Base-by-base conservation (phyloP, 306 rosid species). In the Psophocarpus tetragonolobus region DNA sequence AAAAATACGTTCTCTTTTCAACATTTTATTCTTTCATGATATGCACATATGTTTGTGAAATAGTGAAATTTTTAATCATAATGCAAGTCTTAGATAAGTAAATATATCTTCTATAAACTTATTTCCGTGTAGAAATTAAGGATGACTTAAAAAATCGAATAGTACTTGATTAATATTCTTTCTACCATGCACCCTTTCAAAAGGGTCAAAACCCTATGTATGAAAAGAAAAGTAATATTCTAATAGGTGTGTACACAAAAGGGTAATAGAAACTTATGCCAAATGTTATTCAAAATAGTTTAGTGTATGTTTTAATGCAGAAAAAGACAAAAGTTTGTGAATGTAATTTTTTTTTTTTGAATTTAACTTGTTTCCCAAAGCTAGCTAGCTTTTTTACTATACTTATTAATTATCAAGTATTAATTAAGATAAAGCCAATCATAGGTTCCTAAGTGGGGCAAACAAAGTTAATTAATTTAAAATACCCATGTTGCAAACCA, bases 381-480 rank as follows among this genome's bases (percentile, higher is more conserved):
- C 7, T 1, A 18, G 14, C 29, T 20, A 36, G 4, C 1, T 18
- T 18, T 18, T 39, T 11, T 20, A 1, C 33, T 67, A 41, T 24
- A 27, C n/a, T 8, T 47, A 36, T 15, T 35, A 64, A 36, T 15
- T 35, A 64, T 48, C 27, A 54, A 41, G 26, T 57, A 42, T 21
- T 24, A 65, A n/a, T n/a, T n/a, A n/a, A n/a, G n/a, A n/a, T n/a
- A n/a, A n/a, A 39, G n/a, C 14, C 57, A 82, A 72, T 72, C 30
- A 73, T 21, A 39, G 61, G 33, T 23, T 63, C 83, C 71, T 33
- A 45, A 82, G 57, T 86, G 77, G 81, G 53, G 39, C 23, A 57
- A 76, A 68, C 35, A 18, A 51, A 75, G 29, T 39, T 51, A 33
- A 17, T 50, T 23, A 17, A 66, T 39, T 38, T 53, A 10, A 63